Evolutionary conservation across 192 early-diverging fungal genomes (phyloP), one percentile per base, ranked within the genome.

Genomic region (Endogone sp.): DNA sequence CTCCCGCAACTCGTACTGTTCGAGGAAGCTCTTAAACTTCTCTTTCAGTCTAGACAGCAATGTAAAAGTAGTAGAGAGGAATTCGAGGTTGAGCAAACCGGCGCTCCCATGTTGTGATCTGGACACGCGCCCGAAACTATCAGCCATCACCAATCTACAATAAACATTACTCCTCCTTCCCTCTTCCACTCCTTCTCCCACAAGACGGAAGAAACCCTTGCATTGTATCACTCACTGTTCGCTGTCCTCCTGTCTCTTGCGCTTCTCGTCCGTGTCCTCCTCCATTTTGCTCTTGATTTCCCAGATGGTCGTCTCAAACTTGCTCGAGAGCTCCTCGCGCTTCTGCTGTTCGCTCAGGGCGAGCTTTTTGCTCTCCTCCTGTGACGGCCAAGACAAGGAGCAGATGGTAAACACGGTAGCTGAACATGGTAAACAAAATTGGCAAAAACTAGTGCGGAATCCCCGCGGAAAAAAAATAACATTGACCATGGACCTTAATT

Each of bases 1-100:
- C 56, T 89, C 87, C 11, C 85, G 85, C 3, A 85, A 67, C 10
- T 76, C 81, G 62, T 87, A 89, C 72, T 89, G 87, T 56, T 84
- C 76, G 25, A 85, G 74, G 65, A 89, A 86, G 44, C 79, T 76
- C 28, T 81, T 81, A 24, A 89, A 78, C 22, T 84, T 84, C 49
- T 89, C 84, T 64, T 88, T 88, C 56, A 88, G 62, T 56, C 84
- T 79, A 68, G 60, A 61, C 56, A 63, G n/a, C 63, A 32, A 21
- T 4, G 24, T 60, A 26, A 21, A 32, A 25, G 61, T 64, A 57
- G 16, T 61, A 54, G 64, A 57, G 9, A 56, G 37, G 37, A 13
- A 13, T 44, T 44, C 13, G 37, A 44, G 13, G n/a, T n/a, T n/a
- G n/a, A n/a, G n/a, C n/a, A n/a, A n/a, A n/a, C n/a, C n/a, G n/a